Percentiles rank a stretch among this genome's conserved stretches.
These are phyloP conservation scores for Lachnellula occidentalis DNA, from an alignment of 2,329 filamentous ascomycete genomes.

Conservation along the genomic window DNA sequence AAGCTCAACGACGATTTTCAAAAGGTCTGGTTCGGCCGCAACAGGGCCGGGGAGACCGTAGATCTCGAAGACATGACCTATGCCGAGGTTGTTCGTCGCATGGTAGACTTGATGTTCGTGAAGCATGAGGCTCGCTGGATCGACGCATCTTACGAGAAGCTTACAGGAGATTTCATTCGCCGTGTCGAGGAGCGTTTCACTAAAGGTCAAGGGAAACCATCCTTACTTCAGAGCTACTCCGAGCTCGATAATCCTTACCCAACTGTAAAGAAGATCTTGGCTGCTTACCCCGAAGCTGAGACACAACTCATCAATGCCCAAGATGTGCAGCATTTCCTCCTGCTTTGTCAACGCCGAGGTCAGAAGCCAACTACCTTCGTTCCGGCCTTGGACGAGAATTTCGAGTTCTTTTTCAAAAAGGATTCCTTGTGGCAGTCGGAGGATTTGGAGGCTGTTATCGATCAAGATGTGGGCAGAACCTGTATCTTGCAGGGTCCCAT, in stretches of 20 bases:
- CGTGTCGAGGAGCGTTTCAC: slow-evolving; percentile 97
- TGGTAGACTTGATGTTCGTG: slow-evolving; percentile 88
- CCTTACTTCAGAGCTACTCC: slow-evolving; percentile 81
- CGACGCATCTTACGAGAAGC: slow-evolving; percentile 71
- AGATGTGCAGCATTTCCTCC: slow-evolving; percentile 93
- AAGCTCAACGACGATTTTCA: slow-evolving; percentile 95
- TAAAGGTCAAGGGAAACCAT: slow-evolving; percentile 61
- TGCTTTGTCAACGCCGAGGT: slow-evolving; percentile 82
- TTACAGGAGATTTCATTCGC: slow-evolving; percentile 94
- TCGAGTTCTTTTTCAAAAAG: slow-evolving; percentile 99
- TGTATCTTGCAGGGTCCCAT: slow-evolving; percentile 95
- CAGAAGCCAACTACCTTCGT: slow-evolving; percentile 98
- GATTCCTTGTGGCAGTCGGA: slow-evolving; percentile 99
- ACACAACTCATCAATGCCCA: slow-evolving; percentile 95
- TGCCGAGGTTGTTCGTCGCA: slow-evolving; percentile 74
- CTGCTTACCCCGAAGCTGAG: slow-evolving; percentile 79
- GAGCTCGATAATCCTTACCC: slow-evolving; percentile 80
- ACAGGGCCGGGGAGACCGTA: slow-evolving; percentile 71
- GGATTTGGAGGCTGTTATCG: slow-evolving; percentile 91
- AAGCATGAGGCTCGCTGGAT: slow-evolving; percentile 91
- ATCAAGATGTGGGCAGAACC: slow-evolving; percentile 89
- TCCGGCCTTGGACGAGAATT: slow-evolving; percentile 90
- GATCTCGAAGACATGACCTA: slow-evolving; percentile 97
- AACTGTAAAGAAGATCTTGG: slow-evolving; percentile 71
- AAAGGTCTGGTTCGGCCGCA: slow-evolving; percentile 92